A percentile compares a stretch with the other conserved stretches of the same genome.
Conservation (phyloP, 805 yeast species). For the Ogataea allantospora region DNA sequence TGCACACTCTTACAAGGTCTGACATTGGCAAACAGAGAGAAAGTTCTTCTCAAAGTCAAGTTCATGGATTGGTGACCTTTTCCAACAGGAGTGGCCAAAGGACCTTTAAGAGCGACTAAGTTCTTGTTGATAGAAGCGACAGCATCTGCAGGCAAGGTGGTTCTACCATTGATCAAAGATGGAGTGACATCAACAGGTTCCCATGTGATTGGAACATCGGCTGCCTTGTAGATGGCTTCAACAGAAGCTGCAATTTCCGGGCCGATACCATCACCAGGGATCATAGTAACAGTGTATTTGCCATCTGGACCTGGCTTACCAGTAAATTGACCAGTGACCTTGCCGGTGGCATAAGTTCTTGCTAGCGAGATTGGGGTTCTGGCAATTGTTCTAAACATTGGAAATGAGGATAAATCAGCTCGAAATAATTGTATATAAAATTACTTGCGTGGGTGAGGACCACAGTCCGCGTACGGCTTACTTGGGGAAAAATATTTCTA, state of each 20-base stretch:
- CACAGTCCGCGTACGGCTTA: neutral
- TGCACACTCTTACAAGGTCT: conserved; percentile 93
- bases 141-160: conserved; percentile 90
- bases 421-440: conserved; percentile 3
- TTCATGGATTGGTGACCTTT: conserved; percentile 98
- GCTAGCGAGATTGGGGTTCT: conserved; percentile 19
- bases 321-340: conserved; percentile 62
- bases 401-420: conserved; percentile 3
- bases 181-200: conserved; percentile 97
- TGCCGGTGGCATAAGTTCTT: conserved; percentile 38
- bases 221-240: conserved; percentile 89
- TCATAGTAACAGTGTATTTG: conserved; percentile 88
- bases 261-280: conserved; percentile 99
- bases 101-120: conserved; percentile 96
- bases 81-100: conserved; percentile 97
- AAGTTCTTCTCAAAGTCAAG: conserved; percentile 95
- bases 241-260: conserved; percentile 93
- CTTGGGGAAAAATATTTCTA: neutral
- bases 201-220: conserved; percentile 95
- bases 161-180: conserved; percentile 82
- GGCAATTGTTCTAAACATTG: conserved; percentile 12
- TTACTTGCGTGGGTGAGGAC: neutral
- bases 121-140: conserved; percentile 90
- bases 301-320: conserved; percentile 72
- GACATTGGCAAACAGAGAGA: conserved; percentile 93